A percentile compares a stretch with the other conserved stretches of the same genome.
Conservation (phyloP, 306 rosid genomes). For the Prunus salicina region DNA sequence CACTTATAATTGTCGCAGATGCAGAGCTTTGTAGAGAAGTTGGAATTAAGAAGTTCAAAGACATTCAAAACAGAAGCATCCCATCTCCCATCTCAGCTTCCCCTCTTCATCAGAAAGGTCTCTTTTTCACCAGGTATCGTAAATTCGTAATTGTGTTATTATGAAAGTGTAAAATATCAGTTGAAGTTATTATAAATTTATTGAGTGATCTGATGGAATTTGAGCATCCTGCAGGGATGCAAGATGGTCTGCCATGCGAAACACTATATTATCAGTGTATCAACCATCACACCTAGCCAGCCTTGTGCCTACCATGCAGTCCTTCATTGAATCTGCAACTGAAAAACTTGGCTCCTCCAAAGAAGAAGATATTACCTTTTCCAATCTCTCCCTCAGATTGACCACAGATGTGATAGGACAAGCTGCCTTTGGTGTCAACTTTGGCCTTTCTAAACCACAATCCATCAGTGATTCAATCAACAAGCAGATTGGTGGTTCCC, state of each 20-base stretch:
- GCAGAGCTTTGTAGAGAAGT: conserved; percentile 85
- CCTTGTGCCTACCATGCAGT: conserved; percentile 83
- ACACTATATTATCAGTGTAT: conserved; percentile 67
- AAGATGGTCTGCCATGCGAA: conserved; percentile 90
- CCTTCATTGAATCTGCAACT: conserved; percentile 69
- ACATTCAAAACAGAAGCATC: conserved; percentile 70
- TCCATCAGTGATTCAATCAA: conserved; percentile 31
- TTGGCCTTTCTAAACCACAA: conserved; percentile 65
- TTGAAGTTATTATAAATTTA: too few relatives aligned
- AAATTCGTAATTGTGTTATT: too few relatives aligned
- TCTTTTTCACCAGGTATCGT: conserved; percentile 71
- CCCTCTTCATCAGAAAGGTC: conserved; percentile 91
- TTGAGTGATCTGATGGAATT: neutral
- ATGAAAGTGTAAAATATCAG: too few relatives aligned
- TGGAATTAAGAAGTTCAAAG: conserved; percentile 75
- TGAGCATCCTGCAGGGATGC: conserved; percentile 55
- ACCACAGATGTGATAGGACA: conserved; percentile 86
- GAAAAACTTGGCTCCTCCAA: conserved; percentile 46
- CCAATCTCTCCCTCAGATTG: conserved; percentile 65
- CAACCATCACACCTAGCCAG: conserved; percentile 77
- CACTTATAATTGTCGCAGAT: conserved; percentile 78
- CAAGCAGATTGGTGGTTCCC: neutral
- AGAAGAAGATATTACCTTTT: conserved; percentile 52
- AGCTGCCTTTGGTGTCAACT: conserved; percentile 95
- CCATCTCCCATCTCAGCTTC: conserved; percentile 94